A percentile compares a stretch with the other conserved stretches of the same genome.
Conservation (phyloP, 192 early-diverging fungal genomes). For the Glomus cerebriforme region DNA sequence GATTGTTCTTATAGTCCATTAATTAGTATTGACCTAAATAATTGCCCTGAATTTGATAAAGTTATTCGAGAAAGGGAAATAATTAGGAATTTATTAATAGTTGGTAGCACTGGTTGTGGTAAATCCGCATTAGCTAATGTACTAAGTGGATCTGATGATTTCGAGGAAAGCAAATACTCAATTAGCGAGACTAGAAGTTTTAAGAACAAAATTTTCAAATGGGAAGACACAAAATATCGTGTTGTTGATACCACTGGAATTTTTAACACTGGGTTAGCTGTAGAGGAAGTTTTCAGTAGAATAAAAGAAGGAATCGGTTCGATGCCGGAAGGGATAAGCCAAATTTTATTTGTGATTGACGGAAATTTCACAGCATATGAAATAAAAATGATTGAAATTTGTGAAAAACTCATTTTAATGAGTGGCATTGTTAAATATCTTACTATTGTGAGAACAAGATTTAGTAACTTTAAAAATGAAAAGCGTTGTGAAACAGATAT, state of each 20-base stretch:
- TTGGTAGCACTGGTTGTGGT: neutral
- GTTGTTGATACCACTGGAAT: constrained; percentile 3
- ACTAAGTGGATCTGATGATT: neutral
- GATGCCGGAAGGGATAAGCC: neutral
- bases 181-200: neutral
- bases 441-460: neutral
- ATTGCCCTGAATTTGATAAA: no score
- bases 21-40: no score
- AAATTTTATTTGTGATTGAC: neutral
- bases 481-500: neutral
- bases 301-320: neutral
- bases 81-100: neutral
- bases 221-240: neutral
- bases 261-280: neutral
- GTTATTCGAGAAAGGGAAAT: no score
- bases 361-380: neutral
- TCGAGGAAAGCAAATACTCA: neutral
- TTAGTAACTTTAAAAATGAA: neutral
- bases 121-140: constrained; percentile 18
- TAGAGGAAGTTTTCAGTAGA: neutral
- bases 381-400: neutral
- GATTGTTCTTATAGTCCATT: no score
- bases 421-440: neutral
- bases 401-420: neutral
- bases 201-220: neutral